A percentile compares a stretch with the other conserved stretches of the same genome.
These are phyloP conservation scores for Irpex lacteus DNA, from an alignment of 1,284 basidiomycete genomes.

Conservation along the genomic window DNA sequence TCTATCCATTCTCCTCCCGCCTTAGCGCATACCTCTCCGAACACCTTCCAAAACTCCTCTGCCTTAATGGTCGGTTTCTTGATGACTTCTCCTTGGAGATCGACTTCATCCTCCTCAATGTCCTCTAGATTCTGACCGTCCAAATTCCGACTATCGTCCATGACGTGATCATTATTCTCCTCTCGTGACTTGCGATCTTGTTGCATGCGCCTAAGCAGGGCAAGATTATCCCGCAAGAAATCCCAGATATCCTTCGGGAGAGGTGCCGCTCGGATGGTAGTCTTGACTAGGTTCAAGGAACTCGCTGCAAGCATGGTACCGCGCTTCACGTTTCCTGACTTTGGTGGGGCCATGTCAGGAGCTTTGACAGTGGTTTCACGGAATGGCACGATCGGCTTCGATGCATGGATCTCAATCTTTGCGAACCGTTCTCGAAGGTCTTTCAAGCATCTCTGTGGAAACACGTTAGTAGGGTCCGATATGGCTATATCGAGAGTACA, in stretches of 20 bases:
- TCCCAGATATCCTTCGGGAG: slow-evolving; percentile 66
- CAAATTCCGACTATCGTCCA: slow-evolving; percentile 27
- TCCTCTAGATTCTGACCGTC: slow-evolving; percentile 15
- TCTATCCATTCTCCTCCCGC: slow-evolving; percentile 83
- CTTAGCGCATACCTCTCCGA: slow-evolving; percentile 64
- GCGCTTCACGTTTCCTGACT: slow-evolving; percentile 67
- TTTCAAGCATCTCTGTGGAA: slow-evolving; percentile 82
- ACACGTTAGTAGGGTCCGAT: not conserved
- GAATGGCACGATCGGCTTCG: slow-evolving; percentile 97
- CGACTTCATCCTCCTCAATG: slow-evolving; percentile 35
- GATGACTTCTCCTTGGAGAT: slow-evolving; percentile 56
- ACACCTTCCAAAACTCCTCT: slow-evolving; percentile 79
- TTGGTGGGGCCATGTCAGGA: slow-evolving; percentile 85
- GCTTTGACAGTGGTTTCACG: slow-evolving; percentile 90
- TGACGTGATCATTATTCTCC: slow-evolving; percentile 30
- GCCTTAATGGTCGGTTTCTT: slow-evolving; percentile 63
- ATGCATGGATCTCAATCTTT: slow-evolving; percentile 88
- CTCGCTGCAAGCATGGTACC: slow-evolving; percentile 79
- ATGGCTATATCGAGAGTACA: slow-evolving; percentile 5
- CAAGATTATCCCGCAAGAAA: slow-evolving; percentile 79
- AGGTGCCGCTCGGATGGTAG: slow-evolving; percentile 81
- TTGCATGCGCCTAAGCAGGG: slow-evolving; percentile 52
- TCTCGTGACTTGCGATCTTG: slow-evolving; percentile 42
- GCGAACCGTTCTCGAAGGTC: slow-evolving; percentile 96
- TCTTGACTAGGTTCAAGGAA: slow-evolving; percentile 74